Percentiles rank a stretch among this genome's conserved stretches.
These are phyloP conservation scores for Colletotrichum sp. DNA, from an alignment of 2,329 filamentous ascomycete species.

Conservation along the genomic window DNA sequence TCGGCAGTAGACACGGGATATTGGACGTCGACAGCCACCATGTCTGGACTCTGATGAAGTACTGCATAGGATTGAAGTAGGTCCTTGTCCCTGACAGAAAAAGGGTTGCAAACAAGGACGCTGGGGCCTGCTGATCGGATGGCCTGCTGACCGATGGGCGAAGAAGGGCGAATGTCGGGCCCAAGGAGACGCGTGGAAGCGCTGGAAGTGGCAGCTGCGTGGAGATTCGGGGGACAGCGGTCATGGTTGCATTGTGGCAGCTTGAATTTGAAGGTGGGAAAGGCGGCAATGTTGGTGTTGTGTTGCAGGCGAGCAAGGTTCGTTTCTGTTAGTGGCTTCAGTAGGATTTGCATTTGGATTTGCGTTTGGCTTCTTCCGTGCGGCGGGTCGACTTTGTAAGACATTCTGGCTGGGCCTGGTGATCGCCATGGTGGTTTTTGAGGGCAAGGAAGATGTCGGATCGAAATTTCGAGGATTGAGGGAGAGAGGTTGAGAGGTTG, in stretches of 20 bases:
- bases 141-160: neutral
- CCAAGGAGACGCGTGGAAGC: neutral
- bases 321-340: neutral
- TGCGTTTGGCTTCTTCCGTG: neutral
- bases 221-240: neutral
- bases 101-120: neutral
- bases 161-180: neutral
- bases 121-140: neutral
- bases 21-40: neutral
- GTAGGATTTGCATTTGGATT: neutral
- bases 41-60: neutral
- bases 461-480: neutral
- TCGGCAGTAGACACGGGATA: neutral
- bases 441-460: neutral
- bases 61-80: neutral
- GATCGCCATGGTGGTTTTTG: neutral
- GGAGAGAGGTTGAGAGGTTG: neutral
- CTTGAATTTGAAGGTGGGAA: neutral
- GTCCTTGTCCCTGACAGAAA: neutral
- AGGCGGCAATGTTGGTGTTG: neutral
- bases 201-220: neutral
- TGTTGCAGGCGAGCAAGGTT: neutral
- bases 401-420: neutral
- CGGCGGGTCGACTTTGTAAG: neutral
- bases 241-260: neutral